Evolutionary conservation across 2,329 filamentous ascomycete species (phyloP), one percentile per base, ranked within the genome.

Genomic region (Exserohilum turcica): DNA sequence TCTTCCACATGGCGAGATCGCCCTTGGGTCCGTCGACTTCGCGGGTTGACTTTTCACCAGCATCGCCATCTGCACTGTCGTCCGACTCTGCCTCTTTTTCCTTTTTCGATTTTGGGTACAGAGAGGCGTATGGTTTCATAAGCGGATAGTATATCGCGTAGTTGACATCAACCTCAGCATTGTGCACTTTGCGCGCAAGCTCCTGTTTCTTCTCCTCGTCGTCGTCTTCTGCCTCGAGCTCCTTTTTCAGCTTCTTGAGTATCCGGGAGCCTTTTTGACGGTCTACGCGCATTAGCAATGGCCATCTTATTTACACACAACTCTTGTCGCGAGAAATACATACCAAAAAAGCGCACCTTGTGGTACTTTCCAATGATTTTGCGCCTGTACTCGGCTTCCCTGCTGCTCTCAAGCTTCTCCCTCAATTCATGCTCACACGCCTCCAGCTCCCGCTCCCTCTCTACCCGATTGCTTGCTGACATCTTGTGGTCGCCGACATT

Each of bases 271-370:
- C 88, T 74, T 91, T 92, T 74, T 90, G 87, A 42, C 88, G 83
- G 63, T 91, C 87, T 89, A 37, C 5, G 44, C 43, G 35, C 40
- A 37, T 56, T 56, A 57, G 54, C 28, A 40, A 27, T 32, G 15
- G 8, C 13, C 9, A 21, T n/a, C n/a, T n/a, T n/a, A n/a, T 9
- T 16, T 13, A 7, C 5, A 37, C 8, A 64, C 33, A 19, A 42
- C 24, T 37, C 15, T 7, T 1, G 10, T 1, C 18, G 28, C 19
- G 15, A 35, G 12, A 33, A 32, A n/a, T 10, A 27, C 82, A 45
- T 79, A 89, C 90, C 90, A 74, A 93, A 93, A 71, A 94, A 94
- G 24, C 90, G 81, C 44, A 93, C 85, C 84, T 91, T 92, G 72
- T 93, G 90, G 65, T 92, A 94, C 72, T 87, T 89, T 44, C 80